Evolutionary conservation across 768 basidiomycete genomes (phyloP).

Genomic region (Auricularia cornea): DNA sequence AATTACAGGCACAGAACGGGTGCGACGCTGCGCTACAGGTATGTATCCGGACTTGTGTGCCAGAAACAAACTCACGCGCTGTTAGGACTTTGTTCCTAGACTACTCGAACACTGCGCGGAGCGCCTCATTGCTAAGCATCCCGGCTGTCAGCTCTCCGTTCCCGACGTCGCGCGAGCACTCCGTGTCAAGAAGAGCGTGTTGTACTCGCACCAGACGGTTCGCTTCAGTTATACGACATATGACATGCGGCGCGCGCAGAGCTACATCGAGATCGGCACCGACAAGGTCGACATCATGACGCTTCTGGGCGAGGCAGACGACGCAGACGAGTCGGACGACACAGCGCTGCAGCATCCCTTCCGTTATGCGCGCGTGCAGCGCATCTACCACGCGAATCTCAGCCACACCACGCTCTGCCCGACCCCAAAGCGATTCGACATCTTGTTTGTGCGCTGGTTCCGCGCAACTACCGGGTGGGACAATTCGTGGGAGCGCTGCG

Average conservation of each 20-base stretch:
- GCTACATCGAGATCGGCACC: slow-evolving; percentile 31
- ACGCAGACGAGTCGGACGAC: slow-evolving; percentile 3
- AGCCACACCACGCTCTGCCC: slow-evolving; percentile 2
- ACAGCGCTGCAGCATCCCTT: slow-evolving; percentile 19
- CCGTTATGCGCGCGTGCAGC: slow-evolving; percentile 28
- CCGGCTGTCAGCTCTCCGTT: slow-evolving; percentile 17
- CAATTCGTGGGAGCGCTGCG: slow-evolving; percentile 21
- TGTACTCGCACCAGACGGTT: slow-evolving; percentile 10
- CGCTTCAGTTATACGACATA: slow-evolving; percentile 36
- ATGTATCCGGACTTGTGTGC: background rate
- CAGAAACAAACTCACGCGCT: background rate
- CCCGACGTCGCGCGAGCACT: slow-evolving; percentile 1
- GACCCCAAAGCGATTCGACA: slow-evolving; percentile 21
- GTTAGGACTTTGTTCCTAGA: slow-evolving; percentile 11
- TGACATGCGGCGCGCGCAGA: slow-evolving; percentile 32
- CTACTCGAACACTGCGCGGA: slow-evolving; percentile 18
- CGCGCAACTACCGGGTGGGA: slow-evolving; percentile 15
- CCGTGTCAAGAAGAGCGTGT: background rate
- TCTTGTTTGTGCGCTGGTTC: slow-evolving; percentile 37
- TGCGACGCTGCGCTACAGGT: background rate
- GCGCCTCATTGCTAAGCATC: slow-evolving; percentile 3
- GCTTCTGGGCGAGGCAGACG: slow-evolving; percentile 14
- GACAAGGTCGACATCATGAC: slow-evolving; percentile 30
- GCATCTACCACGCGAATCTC: slow-evolving; percentile 23
- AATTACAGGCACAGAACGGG: background rate